phyloP scores from a whole-genome alignment of 1,284 basidiomycete genomes.

The Austroboletus niveus region DNA sequence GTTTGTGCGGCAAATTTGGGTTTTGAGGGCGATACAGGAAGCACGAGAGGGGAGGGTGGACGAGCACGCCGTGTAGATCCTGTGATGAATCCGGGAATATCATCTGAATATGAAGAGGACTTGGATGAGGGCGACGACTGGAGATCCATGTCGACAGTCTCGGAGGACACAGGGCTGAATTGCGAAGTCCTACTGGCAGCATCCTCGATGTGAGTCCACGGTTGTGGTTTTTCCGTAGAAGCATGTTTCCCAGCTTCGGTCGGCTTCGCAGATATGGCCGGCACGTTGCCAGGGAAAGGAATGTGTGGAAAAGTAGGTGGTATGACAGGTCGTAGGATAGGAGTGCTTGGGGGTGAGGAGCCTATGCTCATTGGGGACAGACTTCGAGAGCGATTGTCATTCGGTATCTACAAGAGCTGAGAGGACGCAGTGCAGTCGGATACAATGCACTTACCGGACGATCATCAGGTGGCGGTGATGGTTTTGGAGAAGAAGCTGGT shows the following conservation, averaged over 20 bases:
- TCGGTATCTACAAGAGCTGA: conserved; percentile 32
- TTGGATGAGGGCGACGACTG: conserved; percentile 33
- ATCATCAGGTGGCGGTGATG: conserved; percentile 16
- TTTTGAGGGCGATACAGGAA: conserved; percentile 20
- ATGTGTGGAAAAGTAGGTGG: conserved; percentile 15
- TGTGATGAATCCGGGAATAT: conserved; percentile 34
- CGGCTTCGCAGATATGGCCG: conserved; percentile 6
- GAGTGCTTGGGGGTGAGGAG: conserved; percentile 40
- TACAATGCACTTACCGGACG: conserved; percentile 18
- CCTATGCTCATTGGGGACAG: conserved; percentile 59
- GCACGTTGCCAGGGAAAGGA: conserved; percentile 1
- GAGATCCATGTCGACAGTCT: conserved; percentile 35
- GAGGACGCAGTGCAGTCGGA: conserved; percentile 7
- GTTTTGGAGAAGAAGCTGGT: conserved; percentile 11
- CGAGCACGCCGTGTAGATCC: conserved; percentile 30
- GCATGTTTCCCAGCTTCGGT: conserved; percentile 16
- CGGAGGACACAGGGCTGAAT: conserved; percentile 34
- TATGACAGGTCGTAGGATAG: conserved; percentile 4
- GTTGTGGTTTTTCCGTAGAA: conserved; percentile 13
- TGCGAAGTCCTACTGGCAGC: conserved; percentile 27
- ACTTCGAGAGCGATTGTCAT: conserved; percentile 36
- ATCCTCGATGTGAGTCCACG: conserved; percentile 26
- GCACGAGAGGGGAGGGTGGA: conserved; percentile 27
- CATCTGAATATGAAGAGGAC: conserved; percentile 24
- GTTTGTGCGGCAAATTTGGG: conserved; percentile 13